Evolutionary conservation across 179 eudicot species (phyloP), one percentile per base, ranked within the genome.

Genomic region (Sideroxylon spinosum): DNA sequence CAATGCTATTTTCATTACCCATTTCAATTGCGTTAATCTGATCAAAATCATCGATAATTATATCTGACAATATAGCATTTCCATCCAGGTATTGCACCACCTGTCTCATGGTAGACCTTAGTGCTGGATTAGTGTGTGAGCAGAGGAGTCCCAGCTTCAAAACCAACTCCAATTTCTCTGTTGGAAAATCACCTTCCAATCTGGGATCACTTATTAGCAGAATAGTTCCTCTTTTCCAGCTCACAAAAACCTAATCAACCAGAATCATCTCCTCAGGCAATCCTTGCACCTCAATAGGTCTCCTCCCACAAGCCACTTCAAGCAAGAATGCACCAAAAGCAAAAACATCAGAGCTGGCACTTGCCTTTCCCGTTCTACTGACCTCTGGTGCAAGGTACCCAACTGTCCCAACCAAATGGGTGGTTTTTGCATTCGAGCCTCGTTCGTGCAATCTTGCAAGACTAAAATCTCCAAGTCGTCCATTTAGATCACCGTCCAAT

Each of bases 341-440:
- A 73, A 48, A 81, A n/a, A 78, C 81, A 37, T 82, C 84, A n/a
- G 74, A 65, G 71, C 71, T 22, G 8, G 68, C 71, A 0, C 82
- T 84, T 2, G 85, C 82, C 52, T 69, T 70, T 2, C 82, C 82
- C 0, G 70, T 63, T 65, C 80, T 79, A 17, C 78, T 48, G 20
- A 71, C 57, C 80, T 84, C 86, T 9, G 82, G 86, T 60, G 85
- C 86, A 4, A 86, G 76, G 61, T 86, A 86, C 0, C 88, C 88
- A 8, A 83, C 7, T 0, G 86, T 86, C 0, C 88, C 88, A 9
- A 83, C 88, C 14, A 86, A 72, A 12, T 79, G 83, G 7, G 88
- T 86, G 0, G 88, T 86, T 13, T 73, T 55, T 0, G 84, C 82
- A 19, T 81, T 81, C 3, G 73, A 32, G 0, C 86, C 88, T 44